These are phyloP conservation scores for Austroboletus festivus DNA, from an alignment of 768 basidiomycete genomes.

Conservation along the genomic window DNA sequence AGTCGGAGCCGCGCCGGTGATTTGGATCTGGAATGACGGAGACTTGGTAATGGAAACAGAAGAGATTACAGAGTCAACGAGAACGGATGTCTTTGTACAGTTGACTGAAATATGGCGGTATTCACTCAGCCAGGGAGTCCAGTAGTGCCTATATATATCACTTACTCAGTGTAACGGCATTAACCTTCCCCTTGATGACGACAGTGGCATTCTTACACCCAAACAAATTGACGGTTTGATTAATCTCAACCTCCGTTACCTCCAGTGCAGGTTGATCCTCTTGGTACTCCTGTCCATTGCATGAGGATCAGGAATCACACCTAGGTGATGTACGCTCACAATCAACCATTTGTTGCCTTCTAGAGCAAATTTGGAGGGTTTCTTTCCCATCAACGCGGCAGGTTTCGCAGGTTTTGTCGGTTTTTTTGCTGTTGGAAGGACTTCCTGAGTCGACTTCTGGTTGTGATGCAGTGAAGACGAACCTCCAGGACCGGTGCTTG, in stretches of 20 bases:
- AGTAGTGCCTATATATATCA: not conserved
- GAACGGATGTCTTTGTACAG: conserved; percentile 81
- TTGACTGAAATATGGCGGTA: conserved; percentile 54
- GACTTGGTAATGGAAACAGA: conserved; percentile 85
- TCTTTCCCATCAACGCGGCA: conserved; percentile 78
- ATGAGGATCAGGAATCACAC: conserved; percentile 2
- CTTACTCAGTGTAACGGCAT: conserved; percentile 85
- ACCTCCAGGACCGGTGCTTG: conserved; percentile 34
- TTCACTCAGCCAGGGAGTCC: conserved; percentile 4
- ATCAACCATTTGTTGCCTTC: conserved; percentile 95
- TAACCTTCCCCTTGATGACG: conserved; percentile 88
- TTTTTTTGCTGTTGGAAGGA: conserved; percentile 45
- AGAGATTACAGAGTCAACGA: conserved; percentile 92
- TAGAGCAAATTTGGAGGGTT: conserved; percentile 83
- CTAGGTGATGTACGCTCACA: conserved; percentile 42
- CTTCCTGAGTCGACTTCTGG: not conserved
- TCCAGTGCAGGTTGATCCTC: conserved; percentile 74
- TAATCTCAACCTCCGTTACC: conserved; percentile 73
- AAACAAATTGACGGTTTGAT: conserved; percentile 84
- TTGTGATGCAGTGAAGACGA: conserved; percentile 21
- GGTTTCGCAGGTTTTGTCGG: conserved; percentile 86
- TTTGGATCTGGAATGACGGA: conserved; percentile 90
- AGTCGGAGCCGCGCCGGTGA: conserved; percentile 87
- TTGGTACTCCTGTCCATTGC: conserved; percentile 72
- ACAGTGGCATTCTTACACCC: conserved; percentile 86